Conservation (phyloP, 352 stramenopile genomes). For the Phytophthora brassicae region DNA sequence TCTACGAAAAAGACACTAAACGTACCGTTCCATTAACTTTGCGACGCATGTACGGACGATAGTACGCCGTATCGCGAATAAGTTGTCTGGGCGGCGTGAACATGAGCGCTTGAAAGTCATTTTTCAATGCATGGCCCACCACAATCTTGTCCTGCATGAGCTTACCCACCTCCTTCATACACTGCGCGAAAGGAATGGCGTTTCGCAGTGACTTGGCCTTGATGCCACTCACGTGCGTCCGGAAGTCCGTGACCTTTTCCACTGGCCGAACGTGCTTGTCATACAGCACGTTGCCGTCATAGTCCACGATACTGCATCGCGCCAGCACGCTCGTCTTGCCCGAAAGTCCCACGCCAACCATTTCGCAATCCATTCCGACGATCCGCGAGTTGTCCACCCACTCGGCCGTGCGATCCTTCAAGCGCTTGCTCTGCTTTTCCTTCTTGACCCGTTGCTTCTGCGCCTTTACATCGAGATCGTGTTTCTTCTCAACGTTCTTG, state of each 20-base stretch:
- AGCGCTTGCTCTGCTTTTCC: constrained; percentile 48
- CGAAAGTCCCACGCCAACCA: constrained; percentile 80
- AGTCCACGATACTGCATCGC: constrained; percentile 89
- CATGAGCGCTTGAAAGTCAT: constrained; percentile 88
- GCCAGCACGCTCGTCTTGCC: constrained; percentile 81
- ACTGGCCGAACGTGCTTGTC: constrained; percentile 82
- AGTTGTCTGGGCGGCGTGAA: constrained; percentile 79
- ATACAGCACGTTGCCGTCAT: constrained; percentile 80
- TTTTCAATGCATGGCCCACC: constrained; percentile 81
- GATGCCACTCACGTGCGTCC: constrained; percentile 86
- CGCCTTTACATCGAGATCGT: constrained; percentile 37
- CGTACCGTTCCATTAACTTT: constrained; percentile 84
- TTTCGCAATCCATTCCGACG: constrained; percentile 89
- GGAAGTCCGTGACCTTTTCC: constrained; percentile 87
- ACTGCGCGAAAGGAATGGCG: constrained; percentile 80
- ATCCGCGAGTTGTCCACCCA: constrained; percentile 83
- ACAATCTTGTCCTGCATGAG: constrained; percentile 81
- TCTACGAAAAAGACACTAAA: not conserved
- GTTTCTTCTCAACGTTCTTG: constrained; percentile 34
- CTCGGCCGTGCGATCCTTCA: constrained; percentile 53
- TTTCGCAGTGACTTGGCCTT: constrained; percentile 64
- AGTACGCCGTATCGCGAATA: constrained; percentile 82
- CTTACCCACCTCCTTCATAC: constrained; percentile 81
- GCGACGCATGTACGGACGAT: constrained; percentile 85
- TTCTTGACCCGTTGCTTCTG: constrained; percentile 50